Evolutionary conservation across 2,329 filamentous ascomycete genomes (phyloP), one percentile per base, ranked within the genome.

Genomic region (Diplodia mutila): DNA sequence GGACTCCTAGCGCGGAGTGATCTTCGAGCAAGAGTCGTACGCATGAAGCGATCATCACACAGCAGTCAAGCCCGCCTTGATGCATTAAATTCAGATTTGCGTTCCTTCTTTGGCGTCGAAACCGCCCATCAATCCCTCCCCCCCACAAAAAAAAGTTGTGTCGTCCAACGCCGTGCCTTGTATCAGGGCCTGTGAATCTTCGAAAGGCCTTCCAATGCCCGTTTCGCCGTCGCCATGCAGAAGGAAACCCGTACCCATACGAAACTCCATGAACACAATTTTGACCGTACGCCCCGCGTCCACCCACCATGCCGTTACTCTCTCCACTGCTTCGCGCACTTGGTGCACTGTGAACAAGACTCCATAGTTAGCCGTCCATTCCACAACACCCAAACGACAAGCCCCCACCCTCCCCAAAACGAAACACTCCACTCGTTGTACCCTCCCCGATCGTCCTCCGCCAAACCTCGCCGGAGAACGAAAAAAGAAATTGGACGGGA

Each of bases 251-350:
- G 12, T 42, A 16, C 18, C 57, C 39, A 49, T 11, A 12, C 32
- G 11, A 11, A 34, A 61, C 57, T 61, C 57, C 57, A 18, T 48
- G 27, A 23, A 34, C 42, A 12, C 32, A 11, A 27, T n/a, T 53
- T 64, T 2, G 32, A 12, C 27, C n/a, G 14, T 18, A 11, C 42
- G 11, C 27, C 21, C 27, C 29, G 12, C 53, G 4, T 18, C 25
- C 48, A 18, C 29, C 21, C 16, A 23, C 12, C 53, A 55, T 23
- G 32, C 11, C 39, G 27, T 71, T 69, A 78, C 59, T 83, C 81
- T 49, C 81, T 75, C 81, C 81, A 83, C 67, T 83, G 79, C 59
- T 79, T 77, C 6, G 73, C 75, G 69, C 81, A 83, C 69, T 79
- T 77, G 23, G 78, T 79, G 69, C 81, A 83, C 76, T 76, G 46